Evolutionary conservation across 805 yeast species (phyloP).

Genomic region (Isabelozyma heimii): DNA sequence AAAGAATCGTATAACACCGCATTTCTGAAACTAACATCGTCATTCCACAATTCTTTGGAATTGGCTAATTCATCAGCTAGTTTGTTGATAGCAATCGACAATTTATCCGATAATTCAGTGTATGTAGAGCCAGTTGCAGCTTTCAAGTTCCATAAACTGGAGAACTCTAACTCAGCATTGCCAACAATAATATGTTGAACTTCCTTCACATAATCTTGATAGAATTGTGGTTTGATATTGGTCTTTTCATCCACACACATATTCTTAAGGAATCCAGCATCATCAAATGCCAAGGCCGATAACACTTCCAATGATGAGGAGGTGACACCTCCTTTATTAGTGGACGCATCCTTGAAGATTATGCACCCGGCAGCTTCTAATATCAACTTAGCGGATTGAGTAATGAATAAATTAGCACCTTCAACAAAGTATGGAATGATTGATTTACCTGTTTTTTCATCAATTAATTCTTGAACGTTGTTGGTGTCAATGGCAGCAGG

Average conservation of each 20-base stretch:
- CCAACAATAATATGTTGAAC: slow-evolving; percentile 73
- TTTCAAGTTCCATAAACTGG: slow-evolving; percentile 79
- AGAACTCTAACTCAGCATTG: slow-evolving; percentile 85
- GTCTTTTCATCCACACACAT: slow-evolving; percentile 69
- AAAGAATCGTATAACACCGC: slow-evolving; percentile 73
- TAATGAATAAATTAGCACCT: slow-evolving; percentile 94
- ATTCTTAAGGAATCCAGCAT: slow-evolving; percentile 69
- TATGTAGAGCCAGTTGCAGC: slow-evolving; percentile 60
- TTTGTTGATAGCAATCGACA: slow-evolving; percentile 80
- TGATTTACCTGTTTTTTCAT: slow-evolving; percentile 70
- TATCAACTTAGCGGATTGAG: slow-evolving; percentile 87
- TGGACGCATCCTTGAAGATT: slow-evolving; percentile 92
- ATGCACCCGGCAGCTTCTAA: slow-evolving; percentile 85
- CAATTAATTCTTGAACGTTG: slow-evolving; percentile 71
- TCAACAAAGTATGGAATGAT: slow-evolving; percentile 87
- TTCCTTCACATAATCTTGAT: slow-evolving; percentile 76
- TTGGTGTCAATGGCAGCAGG: slow-evolving; percentile 92
- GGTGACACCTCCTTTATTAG: slow-evolving; percentile 98
- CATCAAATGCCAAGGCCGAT: slow-evolving; percentile 90
- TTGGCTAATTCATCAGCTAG: slow-evolving; percentile 81
- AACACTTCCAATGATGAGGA: slow-evolving; percentile 93
- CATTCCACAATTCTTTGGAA: slow-evolving; percentile 80
- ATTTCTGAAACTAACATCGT: slow-evolving; percentile 73
- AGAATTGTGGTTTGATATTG: slow-evolving; percentile 65
- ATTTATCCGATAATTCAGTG: slow-evolving; percentile 73